Evolutionary conservation across 371 early-diverging fungal genomes (phyloP), one percentile per base, ranked within the genome.

Genomic region (Mortierella sp.): DNA sequence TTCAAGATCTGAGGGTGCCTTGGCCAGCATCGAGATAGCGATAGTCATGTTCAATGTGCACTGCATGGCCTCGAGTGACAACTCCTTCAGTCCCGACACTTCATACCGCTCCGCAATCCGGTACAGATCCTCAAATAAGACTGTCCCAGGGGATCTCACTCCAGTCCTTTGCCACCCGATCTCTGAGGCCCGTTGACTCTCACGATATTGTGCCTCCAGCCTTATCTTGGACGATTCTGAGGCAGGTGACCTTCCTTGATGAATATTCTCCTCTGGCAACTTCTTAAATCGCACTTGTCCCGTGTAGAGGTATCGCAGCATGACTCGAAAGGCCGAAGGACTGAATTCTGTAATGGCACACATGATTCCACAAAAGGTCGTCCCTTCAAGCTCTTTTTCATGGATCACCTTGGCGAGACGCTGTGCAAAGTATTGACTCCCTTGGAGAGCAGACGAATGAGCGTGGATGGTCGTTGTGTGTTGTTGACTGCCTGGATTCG

Each of bases 261-360:
- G 14, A 7, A 14, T 34, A 23, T 17, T 14, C 51, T 39, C 41
- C 19, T 47, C 43, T 14, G 31, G 14, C 12, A 11, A 19, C 11
- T 24, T 50, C 49, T 47, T 28, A 31, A 64, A 14, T 24, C 37
- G 42, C 19, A 70, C 6, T 9, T 28, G 19, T 14, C 65, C 65
- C 1, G 60, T 64, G 51, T 71, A 71, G 21, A 71, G 55, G 51
- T 55, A 60, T 23, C 48, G 50, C 39, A 71, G 56, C 64, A 71
- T 58, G 32, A 21, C 52, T 19, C 72, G 60, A 60, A 71, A 64
- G 31, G 64, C 64, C n/a, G 39, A 21, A 2, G 72, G 60, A 14
- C 44, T 56, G 43, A 71, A 71, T 34, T 64, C 72, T 6, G 56
- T 71, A 14, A 71, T 51, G 9, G 34, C 21, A 31, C 60, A 64